A percentile compares a stretch with the other conserved stretches of the same genome.
phyloP scores from a whole-genome alignment of 1,284 basidiomycete genomes.

The Rhizoctonia solani region DNA sequence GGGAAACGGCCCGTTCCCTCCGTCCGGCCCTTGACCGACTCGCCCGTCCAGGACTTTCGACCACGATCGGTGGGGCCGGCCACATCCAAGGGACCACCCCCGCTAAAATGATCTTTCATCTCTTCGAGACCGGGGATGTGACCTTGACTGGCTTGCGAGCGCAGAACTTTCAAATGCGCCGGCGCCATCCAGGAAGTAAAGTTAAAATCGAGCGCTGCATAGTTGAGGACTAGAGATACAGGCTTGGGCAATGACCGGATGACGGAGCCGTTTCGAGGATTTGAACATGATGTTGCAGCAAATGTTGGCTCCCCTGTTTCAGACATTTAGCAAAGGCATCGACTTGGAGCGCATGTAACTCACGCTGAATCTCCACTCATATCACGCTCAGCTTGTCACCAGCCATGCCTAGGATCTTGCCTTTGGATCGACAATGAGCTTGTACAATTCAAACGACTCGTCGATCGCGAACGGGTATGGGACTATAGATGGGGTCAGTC shows the following conservation, averaged over 20 bases:
- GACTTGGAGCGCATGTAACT: constrained; percentile 47
- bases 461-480: constrained; percentile 95
- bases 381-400: constrained; percentile 75
- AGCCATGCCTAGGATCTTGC: constrained; percentile 82
- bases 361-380: constrained; percentile 91
- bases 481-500: constrained; percentile 54
- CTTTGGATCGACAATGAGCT: constrained; percentile 76
- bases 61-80: constrained; percentile 50
- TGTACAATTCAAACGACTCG: constrained; percentile 90
- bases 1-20: constrained; percentile 2
- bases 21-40: constrained; percentile 27
- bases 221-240: constrained; percentile 79
- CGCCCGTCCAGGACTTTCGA: constrained; percentile 46
- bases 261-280: constrained; percentile 69
- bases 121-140: constrained; percentile 54
- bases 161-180: constrained; percentile 78
- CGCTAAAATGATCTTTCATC: constrained; percentile 86
- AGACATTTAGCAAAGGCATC: not conserved
- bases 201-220: constrained; percentile 90
- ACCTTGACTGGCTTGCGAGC: constrained; percentile 75
- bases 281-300: constrained; percentile 82
- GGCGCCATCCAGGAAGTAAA: constrained; percentile 98
- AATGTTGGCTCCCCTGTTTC: constrained; percentile 77
- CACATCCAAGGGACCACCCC: constrained; percentile 86
- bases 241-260: constrained; percentile 55